These are phyloP conservation scores for Mycena belliarum DNA, from an alignment of 768 basidiomycete genomes.

Conservation along the genomic window DNA sequence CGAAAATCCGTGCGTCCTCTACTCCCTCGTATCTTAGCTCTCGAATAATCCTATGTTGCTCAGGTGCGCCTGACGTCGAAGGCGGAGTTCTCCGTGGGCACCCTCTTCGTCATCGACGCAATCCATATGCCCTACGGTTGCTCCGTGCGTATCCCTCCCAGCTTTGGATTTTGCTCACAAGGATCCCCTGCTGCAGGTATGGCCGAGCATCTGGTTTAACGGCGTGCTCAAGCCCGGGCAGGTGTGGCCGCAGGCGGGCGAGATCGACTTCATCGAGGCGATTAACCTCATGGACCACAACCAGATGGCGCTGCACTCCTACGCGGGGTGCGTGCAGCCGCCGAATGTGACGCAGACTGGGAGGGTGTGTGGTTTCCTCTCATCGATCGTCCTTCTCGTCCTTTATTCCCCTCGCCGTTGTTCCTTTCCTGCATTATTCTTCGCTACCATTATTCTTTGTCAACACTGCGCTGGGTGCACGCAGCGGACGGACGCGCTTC, in stretches of 20 bases:
- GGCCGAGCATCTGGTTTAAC: conserved; percentile 48
- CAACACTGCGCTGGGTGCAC: too few relatives aligned
- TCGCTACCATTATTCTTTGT: too few relatives aligned
- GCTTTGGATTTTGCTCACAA: neutral
- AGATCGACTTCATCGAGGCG: conserved; percentile 39
- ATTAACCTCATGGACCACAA: conserved; percentile 16
- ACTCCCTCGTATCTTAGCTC: neutral
- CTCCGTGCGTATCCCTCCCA: conserved; percentile 32
- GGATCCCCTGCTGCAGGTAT: conserved; percentile 38
- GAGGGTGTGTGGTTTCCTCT: neutral
- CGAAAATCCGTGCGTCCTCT: conserved; percentile 16
- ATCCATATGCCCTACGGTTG: conserved; percentile 53
- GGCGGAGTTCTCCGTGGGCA: conserved; percentile 44
- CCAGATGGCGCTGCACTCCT: conserved; percentile 14
- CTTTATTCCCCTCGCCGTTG: too few relatives aligned
- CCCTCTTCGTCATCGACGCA: conserved; percentile 46
- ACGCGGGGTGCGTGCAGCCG: conserved; percentile 7
- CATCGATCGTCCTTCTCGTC: too few relatives aligned
- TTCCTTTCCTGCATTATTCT: too few relatives aligned
- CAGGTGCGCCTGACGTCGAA: conserved; percentile 21
- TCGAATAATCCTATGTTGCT: neutral
- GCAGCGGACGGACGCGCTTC: too few relatives aligned
- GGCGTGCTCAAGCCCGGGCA: conserved; percentile 37
- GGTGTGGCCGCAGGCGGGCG: conserved; percentile 47
- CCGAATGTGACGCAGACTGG: neutral